Percentiles rank a stretch among this genome's conserved stretches.
Conservation (phyloP, 441 rosid genomes). For the Hura crepitans region DNA sequence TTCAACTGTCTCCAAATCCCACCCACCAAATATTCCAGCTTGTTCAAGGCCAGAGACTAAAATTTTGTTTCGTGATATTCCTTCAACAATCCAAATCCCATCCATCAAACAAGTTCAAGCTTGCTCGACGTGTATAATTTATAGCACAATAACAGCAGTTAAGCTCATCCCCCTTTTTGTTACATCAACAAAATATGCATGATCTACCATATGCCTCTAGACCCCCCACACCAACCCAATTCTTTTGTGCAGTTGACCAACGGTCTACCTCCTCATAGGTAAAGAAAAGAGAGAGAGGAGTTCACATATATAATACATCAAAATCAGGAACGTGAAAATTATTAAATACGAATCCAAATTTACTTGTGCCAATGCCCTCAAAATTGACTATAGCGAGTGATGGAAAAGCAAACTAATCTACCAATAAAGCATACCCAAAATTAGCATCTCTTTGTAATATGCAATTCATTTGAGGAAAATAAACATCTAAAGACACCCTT, state of each 20-base stretch:
- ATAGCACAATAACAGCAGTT: background rate
- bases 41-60: no score
- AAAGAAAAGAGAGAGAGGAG: no score
- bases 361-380: background rate
- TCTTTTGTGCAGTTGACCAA: background rate
- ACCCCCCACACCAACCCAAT: background rate
- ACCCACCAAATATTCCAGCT: background rate
- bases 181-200: background rate
- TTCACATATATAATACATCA: no score
- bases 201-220: background rate
- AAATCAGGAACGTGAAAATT: background rate
- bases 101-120: background rate
- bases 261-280: no score
- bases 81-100: no score
- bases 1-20: background rate
- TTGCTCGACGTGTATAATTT: background rate
- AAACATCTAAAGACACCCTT: background rate
- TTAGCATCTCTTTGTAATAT: background rate
- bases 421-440: slow-evolving; percentile 1
- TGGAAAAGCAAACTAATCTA: background rate
- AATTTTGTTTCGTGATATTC: no score
- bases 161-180: background rate
- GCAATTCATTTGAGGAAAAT: background rate
- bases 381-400: background rate
- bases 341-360: background rate